Conservation (phyloP, 306 rosid genomes). For the Fagus crenata region DNA sequence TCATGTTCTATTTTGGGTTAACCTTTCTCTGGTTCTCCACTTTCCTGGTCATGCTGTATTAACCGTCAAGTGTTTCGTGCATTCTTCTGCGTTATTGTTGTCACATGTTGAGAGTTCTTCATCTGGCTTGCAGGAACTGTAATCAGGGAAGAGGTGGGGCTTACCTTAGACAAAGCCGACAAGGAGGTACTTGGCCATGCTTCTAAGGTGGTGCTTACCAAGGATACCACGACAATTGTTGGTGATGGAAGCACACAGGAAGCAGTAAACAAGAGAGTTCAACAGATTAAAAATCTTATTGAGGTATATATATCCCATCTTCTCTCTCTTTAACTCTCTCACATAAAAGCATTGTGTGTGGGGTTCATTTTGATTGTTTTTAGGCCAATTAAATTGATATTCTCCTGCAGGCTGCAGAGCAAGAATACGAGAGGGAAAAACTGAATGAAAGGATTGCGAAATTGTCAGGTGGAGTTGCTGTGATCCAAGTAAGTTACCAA, state of each 20-base stretch:
- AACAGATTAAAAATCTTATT: conserved; percentile 80
- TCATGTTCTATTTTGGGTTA: conserved; percentile 1
- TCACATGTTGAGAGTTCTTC: conserved; percentile 11
- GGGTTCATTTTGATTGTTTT: background rate
- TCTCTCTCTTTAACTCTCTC: background rate
- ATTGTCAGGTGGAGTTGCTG: conserved; percentile 97
- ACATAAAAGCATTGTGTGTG: no score
- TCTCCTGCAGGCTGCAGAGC: conserved; percentile 76
- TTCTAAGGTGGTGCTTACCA: conserved; percentile 93
- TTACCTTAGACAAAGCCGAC: conserved; percentile 81
- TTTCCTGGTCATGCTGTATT: background rate
- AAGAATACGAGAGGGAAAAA: conserved; percentile 91
- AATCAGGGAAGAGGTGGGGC: conserved; percentile 94
- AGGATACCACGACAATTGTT: conserved; percentile 84
- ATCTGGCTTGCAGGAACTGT: conserved; percentile 67
- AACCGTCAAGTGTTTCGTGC: background rate
- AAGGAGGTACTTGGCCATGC: conserved; percentile 92
- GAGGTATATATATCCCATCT: conserved; percentile 50
- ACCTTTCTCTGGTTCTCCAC: background rate
- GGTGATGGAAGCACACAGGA: conserved; percentile 99
- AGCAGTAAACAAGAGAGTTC: conserved; percentile 84
- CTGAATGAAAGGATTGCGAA: conserved; percentile 92
- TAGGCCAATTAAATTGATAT: background rate
- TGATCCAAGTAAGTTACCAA: conserved; percentile 64
- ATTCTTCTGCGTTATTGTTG: background rate